Conservation (phyloP, 257 asterid species). For the Asclepias syriaca region DNA sequence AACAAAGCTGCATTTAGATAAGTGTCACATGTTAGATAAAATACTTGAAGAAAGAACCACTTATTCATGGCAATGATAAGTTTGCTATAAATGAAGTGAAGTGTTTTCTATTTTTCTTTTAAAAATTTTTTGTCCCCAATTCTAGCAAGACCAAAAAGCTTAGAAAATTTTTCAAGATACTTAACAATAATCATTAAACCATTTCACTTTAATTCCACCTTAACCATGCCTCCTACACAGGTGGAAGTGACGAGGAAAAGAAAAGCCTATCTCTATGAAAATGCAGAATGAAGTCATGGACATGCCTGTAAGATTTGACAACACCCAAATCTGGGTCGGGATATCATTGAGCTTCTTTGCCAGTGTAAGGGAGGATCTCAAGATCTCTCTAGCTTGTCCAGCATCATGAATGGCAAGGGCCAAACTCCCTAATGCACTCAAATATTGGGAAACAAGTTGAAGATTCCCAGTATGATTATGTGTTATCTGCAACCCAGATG, state of each 20-base stretch:
- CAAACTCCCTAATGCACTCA: conserved; percentile 78
- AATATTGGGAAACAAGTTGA: conserved; percentile 93
- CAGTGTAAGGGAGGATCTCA: conserved; percentile 89
- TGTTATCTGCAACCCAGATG: conserved; percentile 91
- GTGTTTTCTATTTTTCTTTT: background rate
- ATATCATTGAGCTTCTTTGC: conserved; percentile 82
- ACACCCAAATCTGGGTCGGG: conserved; percentile 92
- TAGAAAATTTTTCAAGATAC: background rate
- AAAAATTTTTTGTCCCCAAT: background rate
- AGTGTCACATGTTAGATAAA: conserved; percentile 3
- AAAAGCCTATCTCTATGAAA: background rate
- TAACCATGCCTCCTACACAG: background rate
- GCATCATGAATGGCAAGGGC: conserved; percentile 88
- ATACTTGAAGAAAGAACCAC: background rate
- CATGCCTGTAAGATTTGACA: conserved; percentile 75
- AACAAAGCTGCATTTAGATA: conserved; percentile 48
- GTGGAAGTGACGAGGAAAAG: background rate
- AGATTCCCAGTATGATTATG: conserved; percentile 80
- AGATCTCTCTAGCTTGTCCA: conserved; percentile 94
- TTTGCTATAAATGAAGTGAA: background rate
- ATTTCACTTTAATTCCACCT: background rate
- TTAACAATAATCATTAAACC: background rate
- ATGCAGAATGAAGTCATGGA: background rate
- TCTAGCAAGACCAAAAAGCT: background rate
- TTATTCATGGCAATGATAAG: background rate